A percentile compares a stretch with the other conserved stretches of the same genome.
Evolutionary conservation across 768 basidiomycete species (phyloP).

Genomic region (Dacryopinax primogenitus): DNA sequence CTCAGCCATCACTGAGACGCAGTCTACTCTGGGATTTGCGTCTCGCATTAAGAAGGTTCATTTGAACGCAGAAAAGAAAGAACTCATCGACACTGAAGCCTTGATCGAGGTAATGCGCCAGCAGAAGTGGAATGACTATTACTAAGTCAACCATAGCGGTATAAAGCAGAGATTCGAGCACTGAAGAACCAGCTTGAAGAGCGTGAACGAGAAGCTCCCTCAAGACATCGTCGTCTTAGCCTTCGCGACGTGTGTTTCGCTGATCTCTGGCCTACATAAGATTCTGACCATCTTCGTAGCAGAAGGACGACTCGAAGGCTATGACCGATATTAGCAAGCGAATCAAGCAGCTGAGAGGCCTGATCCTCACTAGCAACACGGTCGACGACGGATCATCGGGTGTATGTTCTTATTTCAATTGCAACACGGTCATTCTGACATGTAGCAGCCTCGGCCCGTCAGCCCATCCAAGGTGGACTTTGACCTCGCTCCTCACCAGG

Average conservation of each 20-base stretch:
- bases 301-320: conserved; percentile 73
- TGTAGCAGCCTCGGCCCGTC: conserved; percentile 43
- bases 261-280: neutral
- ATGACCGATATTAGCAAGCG: conserved; percentile 70
- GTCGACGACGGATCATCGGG: conserved; percentile 63
- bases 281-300: conserved; percentile 30
- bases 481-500: conserved; percentile 77
- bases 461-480: conserved; percentile 86
- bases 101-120: conserved; percentile 46
- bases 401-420: conserved; percentile 2
- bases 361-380: conserved; percentile 74
- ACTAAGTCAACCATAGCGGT: conserved; percentile 33
- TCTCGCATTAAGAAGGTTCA: conserved; percentile 81
- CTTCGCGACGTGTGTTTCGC: conserved; percentile 35
- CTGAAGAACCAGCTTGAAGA: conserved; percentile 62
- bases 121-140: neutral
- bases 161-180: conserved; percentile 87
- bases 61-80: conserved; percentile 83
- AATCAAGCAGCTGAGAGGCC: conserved; percentile 69
- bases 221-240: conserved; percentile 37
- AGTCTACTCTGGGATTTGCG: conserved; percentile 82
- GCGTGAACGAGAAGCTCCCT: conserved; percentile 49
- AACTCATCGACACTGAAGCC: conserved; percentile 84
- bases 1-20: conserved; percentile 66
- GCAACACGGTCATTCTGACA: neutral